A percentile compares a stretch with the other conserved stretches of the same genome.
Evolutionary conservation across 78 protist species (phyloP).

Genomic region (Dictyostelium capitatum): DNA sequence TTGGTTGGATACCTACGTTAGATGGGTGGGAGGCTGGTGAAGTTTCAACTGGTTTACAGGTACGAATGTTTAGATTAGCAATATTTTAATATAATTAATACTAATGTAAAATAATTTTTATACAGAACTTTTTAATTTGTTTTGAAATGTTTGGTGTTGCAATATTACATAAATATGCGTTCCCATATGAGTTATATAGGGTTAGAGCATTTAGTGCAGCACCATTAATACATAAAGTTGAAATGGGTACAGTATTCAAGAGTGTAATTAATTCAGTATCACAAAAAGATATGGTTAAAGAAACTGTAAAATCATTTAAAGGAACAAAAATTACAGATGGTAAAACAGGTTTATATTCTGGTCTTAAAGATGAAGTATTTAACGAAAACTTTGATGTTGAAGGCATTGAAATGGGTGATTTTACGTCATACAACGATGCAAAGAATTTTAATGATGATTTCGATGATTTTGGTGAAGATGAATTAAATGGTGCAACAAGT

Average conservation of each 20-base stretch:
- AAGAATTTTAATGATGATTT: not conserved
- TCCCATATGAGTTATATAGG: constrained; percentile 79
- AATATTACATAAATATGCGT: constrained; percentile 54
- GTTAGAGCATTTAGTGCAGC: constrained; percentile 71
- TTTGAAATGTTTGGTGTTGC: constrained; percentile 36
- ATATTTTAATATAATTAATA: constrained; percentile 44
- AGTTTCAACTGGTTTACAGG: constrained; percentile 70
- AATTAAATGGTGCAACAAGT: not conserved
- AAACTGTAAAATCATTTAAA: not conserved
- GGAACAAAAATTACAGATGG: constrained; percentile 56
- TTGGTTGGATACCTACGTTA: constrained; percentile 34
- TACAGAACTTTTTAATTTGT: constrained; percentile 14
- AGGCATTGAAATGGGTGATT: constrained; percentile 75
- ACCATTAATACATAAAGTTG: constrained; percentile 71
- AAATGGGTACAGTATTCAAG: constrained; percentile 52
- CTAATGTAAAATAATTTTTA: too few species aligned
- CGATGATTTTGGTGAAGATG: not conserved
- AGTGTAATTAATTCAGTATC: constrained; percentile 6
- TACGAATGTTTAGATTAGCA: constrained; percentile 33
- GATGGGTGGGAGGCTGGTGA: constrained; percentile 71
- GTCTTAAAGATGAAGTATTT: constrained; percentile 43
- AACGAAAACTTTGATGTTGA: constrained; percentile 41
- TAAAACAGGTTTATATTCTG: constrained; percentile 1
- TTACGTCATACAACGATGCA: constrained; percentile 35
- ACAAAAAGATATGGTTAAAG: constrained; percentile 31